Conservation (phyloP, 495 filamentous ascomycete species). For the Tuber aestivum region DNA sequence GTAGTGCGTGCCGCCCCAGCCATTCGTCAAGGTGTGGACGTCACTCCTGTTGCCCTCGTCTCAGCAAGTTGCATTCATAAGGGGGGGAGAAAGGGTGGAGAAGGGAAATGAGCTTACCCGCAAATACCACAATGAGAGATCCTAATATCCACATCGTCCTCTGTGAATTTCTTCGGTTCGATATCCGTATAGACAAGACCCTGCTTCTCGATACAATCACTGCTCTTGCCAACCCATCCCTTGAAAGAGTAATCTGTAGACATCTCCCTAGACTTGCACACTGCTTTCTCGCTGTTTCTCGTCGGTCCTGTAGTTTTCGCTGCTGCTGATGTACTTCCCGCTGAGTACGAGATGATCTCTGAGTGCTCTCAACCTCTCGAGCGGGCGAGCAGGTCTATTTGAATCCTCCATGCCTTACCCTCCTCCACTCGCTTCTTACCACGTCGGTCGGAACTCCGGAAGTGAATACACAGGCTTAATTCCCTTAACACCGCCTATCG, state of each 20-base stretch:
- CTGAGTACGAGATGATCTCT: neutral
- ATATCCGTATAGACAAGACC: constrained; percentile 68
- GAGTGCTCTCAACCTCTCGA: neutral
- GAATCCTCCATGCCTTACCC: neutral
- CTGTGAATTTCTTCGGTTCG: constrained; percentile 70
- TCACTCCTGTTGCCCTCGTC: constrained; percentile 47
- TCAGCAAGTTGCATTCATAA: neutral
- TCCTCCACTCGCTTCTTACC: neutral
- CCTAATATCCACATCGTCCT: constrained; percentile 71
- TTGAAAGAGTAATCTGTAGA: constrained; percentile 57
- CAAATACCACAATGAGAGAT: constrained; percentile 82
- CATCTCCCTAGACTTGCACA: constrained; percentile 3
- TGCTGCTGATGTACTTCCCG: neutral
- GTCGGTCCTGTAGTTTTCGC: neutral
- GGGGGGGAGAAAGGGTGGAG: neutral
- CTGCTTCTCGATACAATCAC: constrained; percentile 52
- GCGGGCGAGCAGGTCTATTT: constrained; percentile 15
- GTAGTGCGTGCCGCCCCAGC: constrained; percentile 65
- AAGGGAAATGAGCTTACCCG: constrained; percentile 45
- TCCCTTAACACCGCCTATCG: neutral
- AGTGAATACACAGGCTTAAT: neutral
- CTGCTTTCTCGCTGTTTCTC: neutral
- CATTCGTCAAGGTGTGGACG: constrained; percentile 66
- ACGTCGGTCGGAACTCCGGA: neutral
- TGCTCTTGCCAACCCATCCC: constrained; percentile 72